Conservation (phyloP, 2,329 filamentous ascomycete genomes). For the Hirsutella thompsonii region DNA sequence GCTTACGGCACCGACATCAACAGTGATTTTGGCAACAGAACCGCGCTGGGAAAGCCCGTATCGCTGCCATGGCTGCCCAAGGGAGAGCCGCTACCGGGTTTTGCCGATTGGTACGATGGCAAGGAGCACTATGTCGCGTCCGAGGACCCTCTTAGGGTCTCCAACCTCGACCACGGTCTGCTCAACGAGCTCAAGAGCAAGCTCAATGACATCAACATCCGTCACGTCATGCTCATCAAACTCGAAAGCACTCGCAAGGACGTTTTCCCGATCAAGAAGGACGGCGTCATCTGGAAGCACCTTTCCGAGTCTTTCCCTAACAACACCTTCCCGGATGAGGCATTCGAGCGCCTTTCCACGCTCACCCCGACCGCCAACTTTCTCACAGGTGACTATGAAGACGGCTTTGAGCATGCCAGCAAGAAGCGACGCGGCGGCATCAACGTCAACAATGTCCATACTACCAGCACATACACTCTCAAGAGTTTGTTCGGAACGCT, state of each 20-base stretch:
- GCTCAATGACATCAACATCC: conserved; percentile 20
- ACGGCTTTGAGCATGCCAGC: conserved; percentile 17
- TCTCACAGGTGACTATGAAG: conserved; percentile 20
- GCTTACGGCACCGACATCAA: conserved; percentile 14
- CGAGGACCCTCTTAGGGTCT: conserved; percentile 25
- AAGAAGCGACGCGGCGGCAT: conserved; percentile 22
- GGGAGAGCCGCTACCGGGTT: conserved; percentile 8
- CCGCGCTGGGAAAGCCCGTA: conserved; percentile 12
- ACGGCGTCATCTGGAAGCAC: conserved; percentile 22
- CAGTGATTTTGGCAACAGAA: conserved; percentile 12
- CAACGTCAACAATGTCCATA: conserved; percentile 24
- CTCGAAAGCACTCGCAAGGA: conserved; percentile 31
- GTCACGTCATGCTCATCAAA: conserved; percentile 27
- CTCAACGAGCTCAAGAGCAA: conserved; percentile 12
- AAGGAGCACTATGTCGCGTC: conserved; percentile 19
- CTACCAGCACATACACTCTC: conserved; percentile 28
- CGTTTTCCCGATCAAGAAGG: conserved; percentile 29
- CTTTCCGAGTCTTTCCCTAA: conserved; percentile 18
- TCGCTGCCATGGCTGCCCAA: conserved; percentile 13
- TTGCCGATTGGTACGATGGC: conserved; percentile 14
- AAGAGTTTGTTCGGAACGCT: conserved; percentile 28
- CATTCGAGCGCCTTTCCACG: conserved; percentile 13
- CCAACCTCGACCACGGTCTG: conserved; percentile 22
- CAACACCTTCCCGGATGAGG: conserved; percentile 17
- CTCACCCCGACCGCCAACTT: conserved; percentile 18